Conservation (phyloP, 1,139 yeast genomes). For the Debaryomyces nepalensis region DNA sequence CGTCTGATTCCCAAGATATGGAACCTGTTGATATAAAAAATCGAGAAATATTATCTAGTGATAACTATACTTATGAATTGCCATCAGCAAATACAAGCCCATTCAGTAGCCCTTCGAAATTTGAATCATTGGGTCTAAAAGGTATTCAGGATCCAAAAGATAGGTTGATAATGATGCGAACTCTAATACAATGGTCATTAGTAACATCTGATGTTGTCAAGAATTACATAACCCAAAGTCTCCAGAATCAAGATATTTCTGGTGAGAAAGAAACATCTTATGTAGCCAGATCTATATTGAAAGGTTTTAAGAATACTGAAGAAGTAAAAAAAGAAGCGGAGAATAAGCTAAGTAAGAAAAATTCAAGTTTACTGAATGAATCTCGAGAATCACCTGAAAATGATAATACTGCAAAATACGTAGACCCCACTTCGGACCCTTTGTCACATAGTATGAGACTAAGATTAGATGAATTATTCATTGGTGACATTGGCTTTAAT, state of each 20-base stretch:
- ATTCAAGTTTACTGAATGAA: conserved; percentile 17
- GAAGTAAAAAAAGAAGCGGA: conserved; percentile 40
- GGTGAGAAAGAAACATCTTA: conserved; percentile 53
- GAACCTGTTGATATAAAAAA: conserved; percentile 43
- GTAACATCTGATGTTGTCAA: conserved; percentile 49
- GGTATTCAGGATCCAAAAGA: conserved; percentile 49
- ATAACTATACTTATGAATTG: conserved; percentile 22
- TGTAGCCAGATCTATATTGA: conserved; percentile 43
- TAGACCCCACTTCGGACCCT: conserved; percentile 51
- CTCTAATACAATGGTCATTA: conserved; percentile 55
- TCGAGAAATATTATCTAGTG: conserved; percentile 41
- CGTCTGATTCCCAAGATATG: conserved; percentile 20
- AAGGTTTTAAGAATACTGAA: conserved; percentile 40
- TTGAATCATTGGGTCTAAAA: conserved; percentile 48
- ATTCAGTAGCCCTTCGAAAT: conserved; percentile 36
- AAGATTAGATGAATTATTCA: conserved; percentile 46
- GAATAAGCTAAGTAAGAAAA: conserved; percentile 34
- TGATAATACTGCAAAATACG: conserved; percentile 35
- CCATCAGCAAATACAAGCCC: conserved; percentile 33
- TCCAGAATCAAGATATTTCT: conserved; percentile 45
- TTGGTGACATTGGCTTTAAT: conserved; percentile 52
- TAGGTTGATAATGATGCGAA: conserved; percentile 50
- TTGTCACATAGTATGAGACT: conserved; percentile 41
- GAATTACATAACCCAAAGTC: conserved; percentile 33
- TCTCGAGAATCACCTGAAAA: conserved; percentile 16